Conservation (phyloP, 169 alveolate species). For the Plasmodium malariae region DNA sequence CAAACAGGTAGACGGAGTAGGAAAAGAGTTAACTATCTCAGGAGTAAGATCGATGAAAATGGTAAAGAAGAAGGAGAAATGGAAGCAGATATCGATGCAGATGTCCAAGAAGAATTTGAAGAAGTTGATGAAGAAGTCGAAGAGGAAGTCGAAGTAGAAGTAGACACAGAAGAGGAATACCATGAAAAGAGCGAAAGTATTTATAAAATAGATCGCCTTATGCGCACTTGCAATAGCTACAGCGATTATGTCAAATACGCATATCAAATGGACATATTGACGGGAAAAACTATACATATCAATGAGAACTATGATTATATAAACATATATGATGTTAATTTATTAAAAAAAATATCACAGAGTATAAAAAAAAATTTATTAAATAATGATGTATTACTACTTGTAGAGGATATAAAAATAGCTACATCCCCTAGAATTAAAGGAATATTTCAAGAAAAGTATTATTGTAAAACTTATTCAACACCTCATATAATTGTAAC, state of each 20-base stretch:
- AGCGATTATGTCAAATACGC: constrained; percentile 64
- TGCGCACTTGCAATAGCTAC: constrained; percentile 53
- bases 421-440: constrained; percentile 70
- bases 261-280: constrained; percentile 54
- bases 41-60: too few relatives aligned
- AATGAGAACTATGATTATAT: constrained; percentile 72
- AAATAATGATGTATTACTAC: constrained; percentile 35
- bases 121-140: too few relatives aligned
- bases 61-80: too few relatives aligned
- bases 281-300: constrained; percentile 62
- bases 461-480: constrained; percentile 73
- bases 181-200: constrained; percentile 36
- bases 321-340: constrained; percentile 64
- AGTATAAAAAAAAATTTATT: constrained; percentile 34
- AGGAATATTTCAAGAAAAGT: constrained; percentile 63
- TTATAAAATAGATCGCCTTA: constrained; percentile 29
- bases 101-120: background rate
- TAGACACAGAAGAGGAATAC: background rate
- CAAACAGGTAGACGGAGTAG: too few relatives aligned
- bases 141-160: background rate
- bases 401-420: constrained; percentile 67
- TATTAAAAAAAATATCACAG: constrained; percentile 56
- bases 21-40: too few relatives aligned
- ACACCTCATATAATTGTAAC: constrained; percentile 64
- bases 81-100: background rate